A percentile compares a stretch with the other conserved stretches of the same genome.
Conservation (phyloP, 116 monocot genomes). For the Posidonia oceanica region DNA sequence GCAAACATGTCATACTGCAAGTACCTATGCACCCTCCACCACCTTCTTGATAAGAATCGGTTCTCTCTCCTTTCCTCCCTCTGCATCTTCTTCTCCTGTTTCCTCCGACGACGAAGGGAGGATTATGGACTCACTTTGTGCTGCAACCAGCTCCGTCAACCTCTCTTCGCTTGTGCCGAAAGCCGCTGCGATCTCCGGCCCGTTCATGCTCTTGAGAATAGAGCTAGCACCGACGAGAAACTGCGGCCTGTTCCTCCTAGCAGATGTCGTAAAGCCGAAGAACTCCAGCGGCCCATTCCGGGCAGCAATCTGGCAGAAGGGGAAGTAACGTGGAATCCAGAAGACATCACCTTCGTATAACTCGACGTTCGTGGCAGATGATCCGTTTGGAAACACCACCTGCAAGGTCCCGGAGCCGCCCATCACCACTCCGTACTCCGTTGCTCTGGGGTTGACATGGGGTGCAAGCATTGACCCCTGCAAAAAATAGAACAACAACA, state of each 20-base stretch:
- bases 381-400: no score
- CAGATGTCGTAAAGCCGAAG: constrained; percentile 79
- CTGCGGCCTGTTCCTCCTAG: constrained; percentile 55
- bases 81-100: background rate
- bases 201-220: constrained; percentile 38
- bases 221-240: no score
- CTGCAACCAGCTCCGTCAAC: constrained; percentile 23
- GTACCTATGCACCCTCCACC: background rate
- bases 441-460: no score
- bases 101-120: constrained; percentile 24
- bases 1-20: no score
- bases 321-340: constrained; percentile 77
- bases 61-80: background rate
- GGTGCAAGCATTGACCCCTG: no score
- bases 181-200: constrained; percentile 69
- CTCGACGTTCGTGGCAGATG: constrained; percentile 62
- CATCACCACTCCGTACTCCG: no score
- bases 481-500: no score
- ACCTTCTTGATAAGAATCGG: background rate
- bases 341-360: constrained; percentile 61
- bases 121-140: constrained; percentile 48
- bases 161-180: constrained; percentile 44
- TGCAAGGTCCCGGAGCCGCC: no score
- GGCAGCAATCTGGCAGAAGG: constrained; percentile 75
- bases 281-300: constrained; percentile 47